phyloP scores from a whole-genome alignment of 768 basidiomycete genomes.

The Hirschioporus abietinus region DNA sequence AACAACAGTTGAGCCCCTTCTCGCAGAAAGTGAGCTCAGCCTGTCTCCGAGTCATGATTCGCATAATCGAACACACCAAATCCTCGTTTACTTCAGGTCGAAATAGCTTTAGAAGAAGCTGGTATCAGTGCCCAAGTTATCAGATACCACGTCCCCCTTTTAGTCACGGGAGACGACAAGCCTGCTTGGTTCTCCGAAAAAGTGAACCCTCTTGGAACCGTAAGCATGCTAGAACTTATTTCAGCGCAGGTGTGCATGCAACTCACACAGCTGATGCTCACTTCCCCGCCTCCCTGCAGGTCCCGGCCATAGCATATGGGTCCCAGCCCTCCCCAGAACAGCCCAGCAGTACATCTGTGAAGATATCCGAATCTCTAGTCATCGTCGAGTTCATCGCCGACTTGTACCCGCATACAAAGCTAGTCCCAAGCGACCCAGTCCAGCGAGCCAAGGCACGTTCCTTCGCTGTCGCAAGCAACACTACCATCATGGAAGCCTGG shows the following conservation, averaged over 20 bases:
- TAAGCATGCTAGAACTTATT: constrained; percentile 49
- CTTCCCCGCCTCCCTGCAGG: constrained; percentile 24
- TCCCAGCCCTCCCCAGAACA: constrained; percentile 51
- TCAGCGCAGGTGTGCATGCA: neutral
- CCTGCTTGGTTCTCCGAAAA: constrained; percentile 63
- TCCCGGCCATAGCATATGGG: constrained; percentile 57
- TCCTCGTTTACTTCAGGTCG: constrained; percentile 30
- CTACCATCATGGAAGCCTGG: constrained; percentile 36
- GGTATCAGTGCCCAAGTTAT: constrained; percentile 34
- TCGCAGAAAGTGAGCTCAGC: constrained; percentile 44
- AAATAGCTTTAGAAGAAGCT: constrained; percentile 56
- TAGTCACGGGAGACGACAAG: constrained; percentile 36
- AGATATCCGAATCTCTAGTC: constrained; percentile 60
- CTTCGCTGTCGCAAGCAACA: constrained; percentile 51
- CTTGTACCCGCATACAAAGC: constrained; percentile 39
- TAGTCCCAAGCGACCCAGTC: constrained; percentile 54
- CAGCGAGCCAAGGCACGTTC: constrained; percentile 53
- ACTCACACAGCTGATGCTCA: neutral
- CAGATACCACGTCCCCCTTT: constrained; percentile 51
- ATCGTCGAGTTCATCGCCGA: constrained; percentile 66
- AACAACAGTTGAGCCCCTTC: constrained; percentile 47
- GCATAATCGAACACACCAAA: neutral
- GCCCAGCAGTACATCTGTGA: constrained; percentile 55
- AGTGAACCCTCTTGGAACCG: constrained; percentile 41
- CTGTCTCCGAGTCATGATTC: neutral